Conservation (phyloP, 2,329 filamentous ascomycete species). For the Coniochaeta sp. region DNA sequence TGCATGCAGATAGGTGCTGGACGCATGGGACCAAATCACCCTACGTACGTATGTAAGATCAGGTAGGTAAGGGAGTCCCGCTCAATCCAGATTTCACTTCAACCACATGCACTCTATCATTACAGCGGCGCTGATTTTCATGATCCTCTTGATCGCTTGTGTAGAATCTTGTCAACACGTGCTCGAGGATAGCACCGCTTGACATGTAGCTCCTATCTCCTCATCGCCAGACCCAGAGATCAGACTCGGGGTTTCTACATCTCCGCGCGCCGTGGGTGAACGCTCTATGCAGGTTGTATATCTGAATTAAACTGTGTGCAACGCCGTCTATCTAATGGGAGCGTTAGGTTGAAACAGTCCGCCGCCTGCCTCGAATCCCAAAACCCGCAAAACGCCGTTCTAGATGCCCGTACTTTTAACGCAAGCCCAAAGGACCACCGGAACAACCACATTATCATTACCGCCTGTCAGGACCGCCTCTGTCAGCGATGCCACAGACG, state of each 20-base stretch:
- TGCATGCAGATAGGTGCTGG: too few relatives aligned
- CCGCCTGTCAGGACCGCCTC: slow-evolving; percentile 94
- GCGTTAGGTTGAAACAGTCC: neutral
- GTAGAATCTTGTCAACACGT: too few relatives aligned
- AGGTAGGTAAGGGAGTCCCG: too few relatives aligned
- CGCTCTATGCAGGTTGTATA: neutral
- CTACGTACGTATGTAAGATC: too few relatives aligned
- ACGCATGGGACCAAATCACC: too few relatives aligned
- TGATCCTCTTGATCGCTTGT: too few relatives aligned
- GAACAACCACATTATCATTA: slow-evolving; percentile 97
- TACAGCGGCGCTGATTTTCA: too few relatives aligned
- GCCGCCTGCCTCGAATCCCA: neutral
- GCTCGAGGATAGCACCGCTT: neutral
- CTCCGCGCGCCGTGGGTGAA: neutral
- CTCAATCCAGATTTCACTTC: too few relatives aligned
- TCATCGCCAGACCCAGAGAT: neutral
- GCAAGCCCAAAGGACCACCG: slow-evolving; percentile 85
- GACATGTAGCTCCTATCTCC: neutral
- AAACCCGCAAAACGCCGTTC: neutral
- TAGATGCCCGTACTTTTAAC: slow-evolving; percentile 68
- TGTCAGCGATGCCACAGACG: slow-evolving; percentile 76
- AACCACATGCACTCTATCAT: too few relatives aligned
- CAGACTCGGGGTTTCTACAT: neutral
- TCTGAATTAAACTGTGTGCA: neutral
- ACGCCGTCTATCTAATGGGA: neutral